These are phyloP conservation scores for Hypomontagnella submonticulosa DNA, from an alignment of 495 filamentous ascomycete species.

Conservation along the genomic window DNA sequence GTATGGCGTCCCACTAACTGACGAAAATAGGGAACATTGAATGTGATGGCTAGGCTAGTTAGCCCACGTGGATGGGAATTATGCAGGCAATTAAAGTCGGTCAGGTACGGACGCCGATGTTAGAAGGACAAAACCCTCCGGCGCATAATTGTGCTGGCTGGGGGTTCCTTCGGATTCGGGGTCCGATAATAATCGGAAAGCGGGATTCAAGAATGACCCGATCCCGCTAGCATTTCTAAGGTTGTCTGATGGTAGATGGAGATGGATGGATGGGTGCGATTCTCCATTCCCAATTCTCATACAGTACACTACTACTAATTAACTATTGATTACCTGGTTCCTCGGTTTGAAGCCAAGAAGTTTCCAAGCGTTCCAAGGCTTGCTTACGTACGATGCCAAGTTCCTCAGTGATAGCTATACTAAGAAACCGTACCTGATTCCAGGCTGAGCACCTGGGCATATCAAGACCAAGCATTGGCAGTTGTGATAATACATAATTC, in stretches of 20 bases:
- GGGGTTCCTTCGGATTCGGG: slow-evolving; percentile 17
- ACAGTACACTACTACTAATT: neutral
- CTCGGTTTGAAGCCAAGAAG: slow-evolving; percentile 5
- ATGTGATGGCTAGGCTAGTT: neutral
- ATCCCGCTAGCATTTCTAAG: slow-evolving; percentile 20
- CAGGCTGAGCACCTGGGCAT: slow-evolving; percentile 11
- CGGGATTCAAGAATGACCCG: slow-evolving; percentile 36
- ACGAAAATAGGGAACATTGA: slow-evolving; percentile 15
- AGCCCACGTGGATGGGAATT: slow-evolving; percentile 32
- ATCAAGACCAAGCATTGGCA: neutral
- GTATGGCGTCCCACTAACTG: neutral
- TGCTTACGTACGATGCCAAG: slow-evolving; percentile 18
- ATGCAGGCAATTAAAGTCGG: slow-evolving; percentile 33
- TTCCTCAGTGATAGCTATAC: slow-evolving; percentile 6
- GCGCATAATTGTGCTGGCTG: neutral
- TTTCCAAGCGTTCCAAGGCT: neutral
- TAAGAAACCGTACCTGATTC: slow-evolving; percentile 24
- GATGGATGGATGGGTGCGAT: neutral
- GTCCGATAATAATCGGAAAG: slow-evolving; percentile 23
- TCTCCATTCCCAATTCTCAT: neutral
- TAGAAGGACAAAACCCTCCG: slow-evolving; percentile 36
- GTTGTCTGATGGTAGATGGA: no score
- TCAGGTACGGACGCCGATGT: slow-evolving; percentile 33
- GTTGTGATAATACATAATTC: no score
- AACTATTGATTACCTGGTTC: neutral